A percentile compares a stretch with the other conserved stretches of the same genome.
Conservation (phyloP, 192 early-diverging fungal genomes). For the Chytriomyces confervae region DNA sequence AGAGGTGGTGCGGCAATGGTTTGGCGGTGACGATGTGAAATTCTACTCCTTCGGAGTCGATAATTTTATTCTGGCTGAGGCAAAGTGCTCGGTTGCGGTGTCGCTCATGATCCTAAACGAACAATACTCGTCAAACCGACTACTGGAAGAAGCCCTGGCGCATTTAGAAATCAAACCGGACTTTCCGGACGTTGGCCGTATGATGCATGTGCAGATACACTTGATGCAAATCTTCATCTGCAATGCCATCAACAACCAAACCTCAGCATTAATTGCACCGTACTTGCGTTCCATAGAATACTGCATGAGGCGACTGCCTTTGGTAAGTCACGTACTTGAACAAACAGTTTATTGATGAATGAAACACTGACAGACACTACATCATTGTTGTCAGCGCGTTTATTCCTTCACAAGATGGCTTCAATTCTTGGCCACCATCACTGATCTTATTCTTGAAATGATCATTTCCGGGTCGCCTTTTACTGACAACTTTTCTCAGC, state of each 20-base stretch:
- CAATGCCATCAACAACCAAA: neutral
- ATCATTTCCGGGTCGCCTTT: neutral
- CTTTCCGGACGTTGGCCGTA: neutral
- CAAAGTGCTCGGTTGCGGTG: neutral
- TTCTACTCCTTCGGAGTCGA: neutral
- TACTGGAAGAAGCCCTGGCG: neutral
- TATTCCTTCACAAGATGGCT: slow-evolving; percentile 10
- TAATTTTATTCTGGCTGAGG: slow-evolving; percentile 8
- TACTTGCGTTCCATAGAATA: neutral
- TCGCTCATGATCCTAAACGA: slow-evolving; percentile 1
- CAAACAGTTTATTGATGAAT: no score
- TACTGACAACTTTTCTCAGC: neutral
- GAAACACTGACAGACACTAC: no score
- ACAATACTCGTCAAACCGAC: neutral
- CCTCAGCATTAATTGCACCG: neutral
- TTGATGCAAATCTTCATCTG: neutral
- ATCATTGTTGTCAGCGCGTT: neutral
- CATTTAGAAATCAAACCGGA: neutral
- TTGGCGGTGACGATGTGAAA: neutral
- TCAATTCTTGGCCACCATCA: neutral
- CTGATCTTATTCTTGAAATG: neutral
- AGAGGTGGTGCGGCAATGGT: slow-evolving; percentile 5
- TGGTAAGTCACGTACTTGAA: neutral
- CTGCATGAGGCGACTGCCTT: slow-evolving; percentile 6
- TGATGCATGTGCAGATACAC: slow-evolving; percentile 9